phyloP scores from a whole-genome alignment of 2,329 filamentous ascomycete species.

The Saccharata proteae region DNA sequence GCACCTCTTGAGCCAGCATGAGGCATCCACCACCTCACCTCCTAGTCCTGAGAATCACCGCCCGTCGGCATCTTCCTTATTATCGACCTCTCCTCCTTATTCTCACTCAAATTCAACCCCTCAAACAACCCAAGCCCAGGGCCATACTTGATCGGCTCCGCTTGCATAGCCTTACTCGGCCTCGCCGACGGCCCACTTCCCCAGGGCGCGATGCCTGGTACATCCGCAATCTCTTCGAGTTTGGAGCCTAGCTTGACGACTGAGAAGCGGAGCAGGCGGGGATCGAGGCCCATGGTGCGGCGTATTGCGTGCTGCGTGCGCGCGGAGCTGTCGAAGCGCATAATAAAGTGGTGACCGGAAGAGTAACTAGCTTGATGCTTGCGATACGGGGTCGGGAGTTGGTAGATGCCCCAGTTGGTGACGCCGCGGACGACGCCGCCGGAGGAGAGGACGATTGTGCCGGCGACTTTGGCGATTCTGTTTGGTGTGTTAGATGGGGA shows the following conservation, averaged over 20 bases:
- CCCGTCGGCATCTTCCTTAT: too few species aligned
- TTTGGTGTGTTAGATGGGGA: too few species aligned
- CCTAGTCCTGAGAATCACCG: too few species aligned
- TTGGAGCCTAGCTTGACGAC: slow-evolving; percentile 73
- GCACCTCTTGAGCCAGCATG: too few species aligned
- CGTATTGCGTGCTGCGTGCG: slow-evolving; percentile 63
- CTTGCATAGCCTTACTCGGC: too few species aligned
- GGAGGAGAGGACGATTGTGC: slow-evolving; percentile 66
- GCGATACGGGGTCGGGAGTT: slow-evolving; percentile 66
- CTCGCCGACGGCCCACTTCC: too few species aligned
- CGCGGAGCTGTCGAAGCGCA: slow-evolving; percentile 80
- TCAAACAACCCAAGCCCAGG: too few species aligned
- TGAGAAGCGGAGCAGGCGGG: slow-evolving; percentile 75
- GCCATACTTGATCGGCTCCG: too few species aligned
- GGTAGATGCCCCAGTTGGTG: slow-evolving; percentile 90
- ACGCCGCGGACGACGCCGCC: slow-evolving; percentile 86
- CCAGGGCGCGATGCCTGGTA: slow-evolving; percentile 29
- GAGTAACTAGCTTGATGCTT: slow-evolving; percentile 75
- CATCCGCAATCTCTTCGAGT: slow-evolving; percentile 48
- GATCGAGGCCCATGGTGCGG: slow-evolving; percentile 69
- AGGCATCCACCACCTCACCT: too few species aligned
- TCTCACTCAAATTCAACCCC: too few species aligned
- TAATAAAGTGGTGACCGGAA: slow-evolving; percentile 90
- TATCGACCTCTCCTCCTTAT: too few species aligned
- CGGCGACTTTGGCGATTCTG: slow-evolving; percentile 80